These are phyloP conservation scores for Allomyces arbusculus DNA, from an alignment of 192 early-diverging fungal genomes.

Conservation along the genomic window DNA sequence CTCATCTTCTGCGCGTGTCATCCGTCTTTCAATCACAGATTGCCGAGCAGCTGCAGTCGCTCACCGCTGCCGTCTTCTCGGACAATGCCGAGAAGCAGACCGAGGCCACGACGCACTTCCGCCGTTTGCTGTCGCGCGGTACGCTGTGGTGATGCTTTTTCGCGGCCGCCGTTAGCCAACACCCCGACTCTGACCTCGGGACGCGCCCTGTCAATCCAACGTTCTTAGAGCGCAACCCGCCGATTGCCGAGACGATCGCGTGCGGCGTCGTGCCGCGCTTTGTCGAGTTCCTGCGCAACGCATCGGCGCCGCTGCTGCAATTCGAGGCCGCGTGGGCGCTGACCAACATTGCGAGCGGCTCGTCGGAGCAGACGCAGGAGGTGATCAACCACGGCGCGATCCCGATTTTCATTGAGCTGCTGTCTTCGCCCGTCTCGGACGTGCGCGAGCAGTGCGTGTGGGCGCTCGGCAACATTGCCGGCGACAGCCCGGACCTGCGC, in stretches of 20 bases:
- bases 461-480: slow-evolving; percentile 99
- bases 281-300: slow-evolving; percentile 78
- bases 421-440: slow-evolving; percentile 60
- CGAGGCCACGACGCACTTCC: slow-evolving; percentile 63
- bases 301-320: slow-evolving; percentile 62
- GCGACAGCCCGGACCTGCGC: slow-evolving; percentile 75
- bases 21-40: background rate
- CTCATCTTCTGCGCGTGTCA: background rate
- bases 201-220: background rate
- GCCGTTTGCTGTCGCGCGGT: slow-evolving; percentile 75
- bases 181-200: background rate
- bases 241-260: slow-evolving; percentile 87
- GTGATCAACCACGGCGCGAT: slow-evolving; percentile 87
- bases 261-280: slow-evolving; percentile 84
- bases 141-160: background rate
- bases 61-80: slow-evolving; percentile 64
- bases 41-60: slow-evolving; percentile 47
- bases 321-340: slow-evolving; percentile 98
- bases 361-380: slow-evolving; percentile 77
- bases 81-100: slow-evolving; percentile 59
- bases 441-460: slow-evolving; percentile 97
- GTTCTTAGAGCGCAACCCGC: slow-evolving; percentile 25
- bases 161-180: background rate
- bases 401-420: slow-evolving; percentile 72
- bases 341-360: slow-evolving; percentile 97